phyloP scores from a whole-genome alignment of 208 protist genomes.

The Trypanosoma theileri region DNA sequence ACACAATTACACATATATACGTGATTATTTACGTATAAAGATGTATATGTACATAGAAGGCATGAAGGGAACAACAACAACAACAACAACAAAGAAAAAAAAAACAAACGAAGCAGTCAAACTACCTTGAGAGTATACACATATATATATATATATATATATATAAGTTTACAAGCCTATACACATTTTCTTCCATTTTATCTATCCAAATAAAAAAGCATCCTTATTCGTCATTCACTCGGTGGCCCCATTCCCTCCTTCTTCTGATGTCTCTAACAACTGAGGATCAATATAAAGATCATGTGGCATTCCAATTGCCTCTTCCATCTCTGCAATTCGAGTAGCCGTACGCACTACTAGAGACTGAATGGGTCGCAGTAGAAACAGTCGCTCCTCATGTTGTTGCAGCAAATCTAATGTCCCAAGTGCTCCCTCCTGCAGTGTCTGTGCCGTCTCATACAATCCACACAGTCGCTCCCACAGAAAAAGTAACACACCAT shows the following conservation, averaged over 20 bases:
- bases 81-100: neutral
- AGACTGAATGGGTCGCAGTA: conserved; percentile 38
- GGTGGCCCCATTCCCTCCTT: neutral
- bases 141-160: conserved; percentile 18
- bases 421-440: conserved; percentile 53
- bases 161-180: neutral
- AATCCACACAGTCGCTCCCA: conserved; percentile 39
- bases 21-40: neutral
- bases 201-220: neutral
- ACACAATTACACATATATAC: conserved; percentile 3
- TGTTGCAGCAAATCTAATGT: conserved; percentile 75
- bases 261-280: conserved; percentile 5
- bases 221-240: too few species aligned
- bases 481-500: conserved; percentile 70
- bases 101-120: too few species aligned
- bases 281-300: conserved; percentile 27
- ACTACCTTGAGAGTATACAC: neutral
- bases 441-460: conserved; percentile 36
- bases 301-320: conserved; percentile 30
- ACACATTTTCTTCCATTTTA: neutral
- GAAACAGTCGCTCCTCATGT: conserved; percentile 54
- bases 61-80: too few species aligned
- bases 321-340: conserved; percentile 32
- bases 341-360: conserved; percentile 38
- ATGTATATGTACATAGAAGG: neutral